Evolutionary conservation across 2,329 filamentous ascomycete species (phyloP).

Genomic region (Talaromyces piceae): DNA sequence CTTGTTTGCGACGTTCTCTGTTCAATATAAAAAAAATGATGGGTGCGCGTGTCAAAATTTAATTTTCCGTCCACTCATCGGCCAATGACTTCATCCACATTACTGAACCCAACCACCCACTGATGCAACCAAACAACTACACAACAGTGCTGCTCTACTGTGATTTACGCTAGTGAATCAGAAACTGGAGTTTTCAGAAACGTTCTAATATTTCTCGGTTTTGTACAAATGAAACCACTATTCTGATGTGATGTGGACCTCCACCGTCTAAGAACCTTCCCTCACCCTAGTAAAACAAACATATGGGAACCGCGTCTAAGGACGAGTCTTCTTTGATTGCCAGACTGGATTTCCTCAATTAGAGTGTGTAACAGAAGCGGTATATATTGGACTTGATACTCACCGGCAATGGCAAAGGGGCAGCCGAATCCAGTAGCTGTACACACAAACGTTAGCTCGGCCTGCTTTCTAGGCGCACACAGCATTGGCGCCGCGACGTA

Average conservation of each 20-base stretch:
- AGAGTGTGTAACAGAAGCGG: constrained; percentile 7
- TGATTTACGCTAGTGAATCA: constrained; percentile 7
- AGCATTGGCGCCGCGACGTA: constrained; percentile 34
- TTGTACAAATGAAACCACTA: constrained; percentile 30
- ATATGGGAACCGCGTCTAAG: constrained; percentile 8
- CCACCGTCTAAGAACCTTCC: constrained; percentile 2
- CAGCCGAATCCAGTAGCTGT: constrained; percentile 52
- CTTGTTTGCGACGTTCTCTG: constrained; percentile 6
- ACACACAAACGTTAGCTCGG: constrained; percentile 21
- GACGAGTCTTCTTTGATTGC: constrained; percentile 58
- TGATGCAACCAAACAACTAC: constrained; percentile 8
- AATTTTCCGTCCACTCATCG: constrained; percentile 29
- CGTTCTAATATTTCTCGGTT: constrained; percentile 27
- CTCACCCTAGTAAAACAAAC: constrained; percentile 4
- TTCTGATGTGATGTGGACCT: constrained; percentile 17
- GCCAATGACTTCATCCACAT: constrained; percentile 39
- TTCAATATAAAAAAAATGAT: constrained; percentile 22
- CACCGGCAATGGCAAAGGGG: constrained; percentile 59
- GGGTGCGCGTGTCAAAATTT: constrained; percentile 26
- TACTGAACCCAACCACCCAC: constrained; percentile 17
- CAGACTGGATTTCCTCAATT: constrained; percentile 46
- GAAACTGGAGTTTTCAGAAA: constrained; percentile 6
- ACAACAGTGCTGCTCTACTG: not conserved
- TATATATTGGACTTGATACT: constrained; percentile 22
- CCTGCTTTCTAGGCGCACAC: not conserved